Conservation (phyloP, 1,139 yeast genomes). For the Suhomyces coccinellae region DNA sequence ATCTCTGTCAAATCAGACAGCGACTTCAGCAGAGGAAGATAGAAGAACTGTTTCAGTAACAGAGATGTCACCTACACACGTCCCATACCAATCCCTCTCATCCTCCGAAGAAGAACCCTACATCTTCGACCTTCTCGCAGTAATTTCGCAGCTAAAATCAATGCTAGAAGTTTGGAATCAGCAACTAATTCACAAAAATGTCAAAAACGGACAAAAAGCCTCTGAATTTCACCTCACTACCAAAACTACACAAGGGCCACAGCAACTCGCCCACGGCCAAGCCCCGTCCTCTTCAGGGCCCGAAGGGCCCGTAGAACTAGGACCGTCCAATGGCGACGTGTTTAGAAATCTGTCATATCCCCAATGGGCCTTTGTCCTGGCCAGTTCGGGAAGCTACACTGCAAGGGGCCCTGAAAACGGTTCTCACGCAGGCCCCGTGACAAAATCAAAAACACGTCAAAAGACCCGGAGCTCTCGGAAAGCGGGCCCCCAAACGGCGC, state of each 20-base stretch:
- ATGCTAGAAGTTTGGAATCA: background rate
- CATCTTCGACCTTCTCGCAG: background rate
- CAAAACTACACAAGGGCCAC: background rate
- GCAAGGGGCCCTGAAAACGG: too few species aligned
- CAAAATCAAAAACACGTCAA: too few species aligned
- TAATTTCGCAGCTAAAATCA: background rate
- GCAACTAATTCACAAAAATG: background rate
- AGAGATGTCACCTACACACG: background rate
- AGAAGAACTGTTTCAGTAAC: background rate
- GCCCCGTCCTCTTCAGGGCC: background rate
- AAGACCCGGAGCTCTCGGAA: too few species aligned
- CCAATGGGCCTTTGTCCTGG: too few species aligned
- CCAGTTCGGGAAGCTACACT: too few species aligned
- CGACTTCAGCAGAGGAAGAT: background rate
- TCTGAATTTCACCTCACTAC: background rate
- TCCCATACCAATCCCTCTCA: background rate
- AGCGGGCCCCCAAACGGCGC: too few species aligned
- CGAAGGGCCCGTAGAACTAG: background rate
- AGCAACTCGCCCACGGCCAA: background rate
- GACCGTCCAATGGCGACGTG: background rate
- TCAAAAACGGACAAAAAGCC: background rate
- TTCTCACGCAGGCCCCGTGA: too few species aligned
- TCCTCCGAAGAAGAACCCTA: background rate
- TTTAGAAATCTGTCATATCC: background rate
- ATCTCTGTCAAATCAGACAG: too few species aligned